These are phyloP conservation scores for Gaertneriomyces semiglobifer DNA, from an alignment of 192 early-diverging fungal genomes.

Conservation along the genomic window DNA sequence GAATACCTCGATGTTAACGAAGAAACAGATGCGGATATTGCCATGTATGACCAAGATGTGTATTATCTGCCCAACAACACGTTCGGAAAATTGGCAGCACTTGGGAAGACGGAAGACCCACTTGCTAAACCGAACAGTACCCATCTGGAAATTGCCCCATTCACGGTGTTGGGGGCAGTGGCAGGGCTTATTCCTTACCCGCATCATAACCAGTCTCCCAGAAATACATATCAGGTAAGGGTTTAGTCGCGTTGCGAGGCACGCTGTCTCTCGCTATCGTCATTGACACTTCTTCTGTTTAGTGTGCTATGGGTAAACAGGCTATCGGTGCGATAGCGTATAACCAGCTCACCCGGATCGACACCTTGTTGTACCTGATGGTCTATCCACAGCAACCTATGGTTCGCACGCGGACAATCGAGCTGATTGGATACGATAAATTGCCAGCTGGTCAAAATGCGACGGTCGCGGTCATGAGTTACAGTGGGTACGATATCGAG, in stretches of 20 bases:
- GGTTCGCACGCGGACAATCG: constrained; percentile 97
- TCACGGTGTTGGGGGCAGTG: constrained; percentile 91
- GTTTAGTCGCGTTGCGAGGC: neutral
- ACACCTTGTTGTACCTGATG: constrained; percentile 93
- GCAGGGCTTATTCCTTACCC: constrained; percentile 98
- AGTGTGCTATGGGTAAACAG: constrained; percentile 98
- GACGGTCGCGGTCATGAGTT: constrained; percentile 95
- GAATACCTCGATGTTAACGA: constrained; percentile 98
- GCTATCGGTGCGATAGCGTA: constrained; percentile 96
- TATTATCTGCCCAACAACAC: constrained; percentile 41
- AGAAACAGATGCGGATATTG: constrained; percentile 94
- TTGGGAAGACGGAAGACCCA: neutral
- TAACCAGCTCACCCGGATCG: constrained; percentile 92
- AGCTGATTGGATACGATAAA: constrained; percentile 96
- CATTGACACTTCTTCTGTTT: neutral
- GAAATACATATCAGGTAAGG: constrained; percentile 87
- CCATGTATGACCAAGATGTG: constrained; percentile 83
- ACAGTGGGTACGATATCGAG: constrained; percentile 98
- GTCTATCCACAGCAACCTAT: constrained; percentile 96
- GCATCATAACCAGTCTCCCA: constrained; percentile 97
- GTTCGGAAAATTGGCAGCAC: constrained; percentile 5
- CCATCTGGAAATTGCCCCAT: constrained; percentile 94
- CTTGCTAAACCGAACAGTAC: constrained; percentile 65
- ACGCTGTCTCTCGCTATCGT: neutral
- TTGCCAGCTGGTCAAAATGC: constrained; percentile 67